Conservation (phyloP, 2,329 filamentous ascomycete species). For the Tothia fuscella region DNA sequence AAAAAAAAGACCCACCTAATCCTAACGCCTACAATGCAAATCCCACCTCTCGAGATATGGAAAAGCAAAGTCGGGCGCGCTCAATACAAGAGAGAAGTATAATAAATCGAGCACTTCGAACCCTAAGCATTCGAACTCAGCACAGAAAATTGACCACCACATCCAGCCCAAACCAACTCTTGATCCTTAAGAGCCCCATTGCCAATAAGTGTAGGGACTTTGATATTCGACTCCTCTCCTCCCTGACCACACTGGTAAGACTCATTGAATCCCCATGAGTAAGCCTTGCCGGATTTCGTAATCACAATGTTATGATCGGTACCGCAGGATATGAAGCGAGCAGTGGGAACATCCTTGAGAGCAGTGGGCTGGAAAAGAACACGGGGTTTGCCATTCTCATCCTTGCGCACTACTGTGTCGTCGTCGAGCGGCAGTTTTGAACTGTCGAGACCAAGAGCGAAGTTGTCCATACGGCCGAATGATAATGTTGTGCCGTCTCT, state of each 20-base stretch:
- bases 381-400: slow-evolving; percentile 53
- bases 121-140: too few relatives aligned
- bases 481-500: slow-evolving; percentile 42
- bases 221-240: slow-evolving; percentile 56
- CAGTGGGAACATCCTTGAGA: slow-evolving; percentile 35
- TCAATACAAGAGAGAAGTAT: too few relatives aligned
- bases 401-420: slow-evolving; percentile 33
- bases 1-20: too few relatives aligned
- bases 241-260: slow-evolving; percentile 75
- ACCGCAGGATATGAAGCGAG: slow-evolving; percentile 33
- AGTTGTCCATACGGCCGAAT: slow-evolving; percentile 50
- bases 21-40: too few relatives aligned
- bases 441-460: slow-evolving; percentile 36
- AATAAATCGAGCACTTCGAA: too few relatives aligned
- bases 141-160: slow-evolving; percentile 75
- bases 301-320: slow-evolving; percentile 65
- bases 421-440: slow-evolving; percentile 27
- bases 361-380: slow-evolving; percentile 57
- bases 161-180: slow-evolving; percentile 65
- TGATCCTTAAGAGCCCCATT: slow-evolving; percentile 71
- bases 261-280: slow-evolving; percentile 68
- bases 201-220: slow-evolving; percentile 65
- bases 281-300: slow-evolving; percentile 55
- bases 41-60: too few relatives aligned
- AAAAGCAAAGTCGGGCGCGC: too few relatives aligned